Evolutionary conservation across 208 protist species (phyloP), one percentile per base, ranked within the genome.

Genomic region (Acanthamoeba castellanii): DNA sequence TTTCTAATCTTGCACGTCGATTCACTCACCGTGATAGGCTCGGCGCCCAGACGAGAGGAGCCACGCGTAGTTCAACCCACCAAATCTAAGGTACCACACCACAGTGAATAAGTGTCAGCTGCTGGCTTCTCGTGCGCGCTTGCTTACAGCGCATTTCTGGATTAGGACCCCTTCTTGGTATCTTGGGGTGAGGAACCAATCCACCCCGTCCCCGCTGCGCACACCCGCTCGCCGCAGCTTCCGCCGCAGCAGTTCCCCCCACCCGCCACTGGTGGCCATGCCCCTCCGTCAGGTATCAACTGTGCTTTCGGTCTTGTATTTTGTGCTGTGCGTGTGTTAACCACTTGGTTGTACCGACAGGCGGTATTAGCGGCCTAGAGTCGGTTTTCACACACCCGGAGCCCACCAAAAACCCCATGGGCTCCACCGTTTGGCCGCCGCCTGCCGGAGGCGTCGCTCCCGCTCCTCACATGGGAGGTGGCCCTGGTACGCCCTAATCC

Each of bases 361-460:
- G 57, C 57, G 57, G 57, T 27, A 20, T 64, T 0, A 64, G 57
- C 57, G 57, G 57, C 57, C 20, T 64, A 0, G 57, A 64, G 57
- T 64, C 57, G 0, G 57, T 64, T 13, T 64, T 64, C 57, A 64
- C 57, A 7, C 13, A 64, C 57, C 13, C 57, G 1, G 57, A 64
- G 57, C 57, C 57, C 14, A 16, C 57, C 57, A 64, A 74, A 37
- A 74, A 9, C 27, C 32, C 30, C 68, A 20, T 42, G 30, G 25
- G 27, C 30, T 76, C 59, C 32, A 92, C 59, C 59, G 27, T 92
- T 22, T 92, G 85, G 85, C 85, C 85, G 55, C 85, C 85, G 13
- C 82, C 78, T 18, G 59, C 30, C 1, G 84, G n/a, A 32, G 55
- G 59, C 18, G 84, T 52, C 7, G 27, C 32, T 7, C 84, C 84